phyloP scores from a whole-genome alignment of 2,329 filamentous ascomycete species.

The Fusarium veterinarium region DNA sequence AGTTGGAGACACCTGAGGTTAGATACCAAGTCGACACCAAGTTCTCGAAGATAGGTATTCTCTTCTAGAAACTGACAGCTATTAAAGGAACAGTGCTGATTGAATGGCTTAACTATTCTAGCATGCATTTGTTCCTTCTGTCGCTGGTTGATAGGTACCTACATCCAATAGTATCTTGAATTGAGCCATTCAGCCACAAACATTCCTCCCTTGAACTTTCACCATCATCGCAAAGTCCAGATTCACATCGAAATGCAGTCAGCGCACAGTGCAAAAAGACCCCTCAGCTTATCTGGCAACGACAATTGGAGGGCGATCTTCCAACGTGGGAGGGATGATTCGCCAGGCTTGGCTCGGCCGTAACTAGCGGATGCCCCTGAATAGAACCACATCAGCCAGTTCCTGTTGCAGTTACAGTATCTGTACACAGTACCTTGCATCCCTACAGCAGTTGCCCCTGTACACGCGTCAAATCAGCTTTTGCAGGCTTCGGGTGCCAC shows the following conservation, averaged over 20 bases:
- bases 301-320: conserved; percentile 35
- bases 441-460: conserved; percentile 27
- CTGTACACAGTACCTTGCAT: conserved; percentile 34
- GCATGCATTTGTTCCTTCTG: background rate
- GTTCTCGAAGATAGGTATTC: background rate
- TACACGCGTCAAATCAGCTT: conserved; percentile 39
- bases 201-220: conserved; percentile 30
- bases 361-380: conserved; percentile 36
- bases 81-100: background rate
- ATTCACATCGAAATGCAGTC: conserved; percentile 15
- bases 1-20: background rate
- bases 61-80: background rate
- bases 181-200: conserved; percentile 3
- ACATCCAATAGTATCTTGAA: background rate
- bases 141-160: background rate
- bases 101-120: background rate
- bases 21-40: background rate
- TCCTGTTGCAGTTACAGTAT: conserved; percentile 6
- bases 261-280: conserved; percentile 28
- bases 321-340: conserved; percentile 52
- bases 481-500: conserved; percentile 20
- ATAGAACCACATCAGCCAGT: conserved; percentile 37
- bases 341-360: conserved; percentile 40
- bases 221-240: conserved; percentile 17
- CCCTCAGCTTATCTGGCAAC: conserved; percentile 35